Evolutionary conservation across 2,329 filamentous ascomycete genomes (phyloP).

Genomic region (Pseudogymnoascus sp.): DNA sequence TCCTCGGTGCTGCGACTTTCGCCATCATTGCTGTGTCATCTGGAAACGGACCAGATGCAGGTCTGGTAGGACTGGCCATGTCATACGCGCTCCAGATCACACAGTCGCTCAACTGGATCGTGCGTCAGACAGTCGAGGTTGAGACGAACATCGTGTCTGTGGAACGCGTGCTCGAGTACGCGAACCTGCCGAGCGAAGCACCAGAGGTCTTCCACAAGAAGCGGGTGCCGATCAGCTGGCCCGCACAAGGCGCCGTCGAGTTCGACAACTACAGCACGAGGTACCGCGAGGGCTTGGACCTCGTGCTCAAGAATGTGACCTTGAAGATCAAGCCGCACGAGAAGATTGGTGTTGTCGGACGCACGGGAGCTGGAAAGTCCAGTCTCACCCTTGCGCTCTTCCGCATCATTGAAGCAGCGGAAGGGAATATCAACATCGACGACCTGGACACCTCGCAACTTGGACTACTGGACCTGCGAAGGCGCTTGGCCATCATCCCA

Average conservation of each 20-base stretch:
- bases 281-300: slow-evolving; percentile 81
- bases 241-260: slow-evolving; percentile 75
- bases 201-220: slow-evolving; percentile 87
- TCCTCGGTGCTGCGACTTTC: slow-evolving; percentile 76
- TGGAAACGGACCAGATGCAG: slow-evolving; percentile 55
- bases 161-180: slow-evolving; percentile 94
- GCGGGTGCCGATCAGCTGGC: slow-evolving; percentile 84
- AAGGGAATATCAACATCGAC: slow-evolving; percentile 83
- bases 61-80: slow-evolving; percentile 87
- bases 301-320: slow-evolving; percentile 88
- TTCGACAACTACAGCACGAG: slow-evolving; percentile 93
- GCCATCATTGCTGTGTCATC: slow-evolving; percentile 71
- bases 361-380: slow-evolving; percentile 93
- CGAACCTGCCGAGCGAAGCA: slow-evolving; percentile 81
- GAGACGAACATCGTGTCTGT: slow-evolving; percentile 99
- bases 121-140: slow-evolving; percentile 97
- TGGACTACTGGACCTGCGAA: slow-evolving; percentile 78
- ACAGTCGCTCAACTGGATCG: slow-evolving; percentile 96
- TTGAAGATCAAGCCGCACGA: slow-evolving; percentile 91
- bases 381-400: slow-evolving; percentile 89
- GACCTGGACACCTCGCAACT: slow-evolving; percentile 82
- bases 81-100: slow-evolving; percentile 97
- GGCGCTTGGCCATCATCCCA: slow-evolving; percentile 90
- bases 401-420: slow-evolving; percentile 83
- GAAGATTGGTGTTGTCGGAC: slow-evolving; percentile 95